Evolutionary conservation across 805 yeast species (phyloP), one percentile per base, ranked within the genome.

Genomic region (Lachancea meyersii): DNA sequence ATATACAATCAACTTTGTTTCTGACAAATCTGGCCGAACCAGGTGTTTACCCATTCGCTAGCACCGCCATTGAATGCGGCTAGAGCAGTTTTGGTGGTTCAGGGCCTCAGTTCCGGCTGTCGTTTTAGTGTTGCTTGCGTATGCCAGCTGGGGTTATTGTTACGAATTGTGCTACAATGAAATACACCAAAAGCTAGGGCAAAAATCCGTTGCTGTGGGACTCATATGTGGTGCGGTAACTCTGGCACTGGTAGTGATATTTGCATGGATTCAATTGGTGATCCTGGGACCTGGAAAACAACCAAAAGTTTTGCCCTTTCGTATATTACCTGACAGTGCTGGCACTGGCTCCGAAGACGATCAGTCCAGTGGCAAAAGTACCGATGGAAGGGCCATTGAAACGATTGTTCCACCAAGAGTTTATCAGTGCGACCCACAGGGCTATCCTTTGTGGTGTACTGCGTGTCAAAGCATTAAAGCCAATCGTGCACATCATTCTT

Each of bases 401-500:
- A 55, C 67, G 8, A 58, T 64, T 2, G 55, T 58, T 0, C 71
- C 79, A 1, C 93, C 94, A 0, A 68, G 61, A 1, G 64, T 71
- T 19, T 89, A 86, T 56, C 56, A 72, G 14, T 84, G 95, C 58
- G 88, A 84, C 57, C 66, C 64, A 8, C 70, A 74, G 44, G 97
- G 97, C 0, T 77, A 72, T 49, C 94, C 96, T 0, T 67, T 68
- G 21, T 89, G 85, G 79, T 87, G 96, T 55, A 63, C 82, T 1
- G 60, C 64, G 9, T 86, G 96, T 57, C 67, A 74, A 37, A 72
- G 81, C 4, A 61, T 85, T 23, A 86, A 85, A 54, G 70, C 80
- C 1, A 73, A 77, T 20, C 68, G 96, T 40, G 60, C 84, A 0
- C 91, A 79, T 50, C 96, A 86, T 55, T 80, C 88, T 31, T 68